Evolutionary conservation across 108 stramenopile genomes (phyloP).

Genomic region (Discostella stelligeroides): DNA sequence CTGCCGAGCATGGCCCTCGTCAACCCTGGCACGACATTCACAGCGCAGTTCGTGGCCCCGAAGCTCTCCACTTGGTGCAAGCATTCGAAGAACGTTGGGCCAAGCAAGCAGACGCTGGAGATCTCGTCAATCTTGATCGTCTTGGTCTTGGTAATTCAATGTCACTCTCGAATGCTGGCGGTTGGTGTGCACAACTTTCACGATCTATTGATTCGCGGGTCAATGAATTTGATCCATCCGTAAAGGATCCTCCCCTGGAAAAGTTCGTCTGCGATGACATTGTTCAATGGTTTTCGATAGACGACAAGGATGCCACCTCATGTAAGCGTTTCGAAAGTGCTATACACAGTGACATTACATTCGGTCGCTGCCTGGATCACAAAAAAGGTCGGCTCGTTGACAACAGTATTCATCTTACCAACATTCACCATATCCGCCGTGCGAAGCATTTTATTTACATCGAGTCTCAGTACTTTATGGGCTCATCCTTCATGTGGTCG

Average conservation of each 20-base stretch:
- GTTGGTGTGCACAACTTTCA: constrained; percentile 50
- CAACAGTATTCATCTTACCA: constrained; percentile 43
- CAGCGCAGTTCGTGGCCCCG: constrained; percentile 51
- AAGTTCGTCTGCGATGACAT: constrained; percentile 3
- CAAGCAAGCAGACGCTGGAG: constrained; percentile 38
- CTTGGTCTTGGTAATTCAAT: constrained; percentile 26
- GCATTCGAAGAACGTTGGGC: constrained; percentile 59
- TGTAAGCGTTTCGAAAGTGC: constrained; percentile 36
- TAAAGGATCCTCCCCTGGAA: constrained; percentile 10
- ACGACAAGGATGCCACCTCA: constrained; percentile 20
- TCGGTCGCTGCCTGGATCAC: constrained; percentile 31
- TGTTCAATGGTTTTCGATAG: constrained; percentile 17
- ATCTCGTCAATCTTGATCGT: constrained; percentile 28
- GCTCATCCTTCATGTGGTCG: constrained; percentile 54
- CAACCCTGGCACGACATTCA: constrained; percentile 67
- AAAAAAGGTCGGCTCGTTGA: constrained; percentile 52
- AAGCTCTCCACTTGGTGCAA: constrained; percentile 45
- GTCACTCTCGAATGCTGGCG: constrained; percentile 35
- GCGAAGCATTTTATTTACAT: constrained; percentile 68
- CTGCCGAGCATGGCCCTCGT: constrained; percentile 52
- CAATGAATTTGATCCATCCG: constrained; percentile 38
- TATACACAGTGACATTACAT: constrained; percentile 5
- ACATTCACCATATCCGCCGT: constrained; percentile 56
- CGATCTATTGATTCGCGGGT: constrained; percentile 55
- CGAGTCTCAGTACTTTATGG: constrained; percentile 63